Percentiles rank a stretch among this genome's conserved stretches.
Evolutionary conservation across 148 eudicot species (phyloP).

Genomic region (Nyssa sinensis): DNA sequence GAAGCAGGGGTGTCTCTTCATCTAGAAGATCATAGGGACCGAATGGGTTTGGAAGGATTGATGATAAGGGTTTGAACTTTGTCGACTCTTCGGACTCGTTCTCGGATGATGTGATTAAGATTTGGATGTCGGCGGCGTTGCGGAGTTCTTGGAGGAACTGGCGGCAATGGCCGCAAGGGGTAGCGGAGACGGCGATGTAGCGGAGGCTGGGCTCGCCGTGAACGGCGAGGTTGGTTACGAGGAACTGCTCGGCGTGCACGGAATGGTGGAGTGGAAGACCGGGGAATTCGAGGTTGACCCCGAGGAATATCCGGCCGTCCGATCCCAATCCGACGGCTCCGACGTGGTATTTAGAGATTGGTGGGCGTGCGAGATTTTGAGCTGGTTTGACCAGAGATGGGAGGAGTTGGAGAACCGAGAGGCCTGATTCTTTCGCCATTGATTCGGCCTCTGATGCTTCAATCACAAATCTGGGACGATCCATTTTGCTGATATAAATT

Average conservation of each 20-base stretch:
- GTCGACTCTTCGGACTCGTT: neutral
- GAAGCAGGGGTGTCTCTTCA: slow-evolving; percentile 52
- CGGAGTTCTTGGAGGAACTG: slow-evolving; percentile 89
- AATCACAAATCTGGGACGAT: slow-evolving; percentile 49
- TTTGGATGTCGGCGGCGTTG: slow-evolving; percentile 44
- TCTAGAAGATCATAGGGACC: slow-evolving; percentile 68
- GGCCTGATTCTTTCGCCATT: slow-evolving; percentile 40
- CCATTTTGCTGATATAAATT: slow-evolving; percentile 30
- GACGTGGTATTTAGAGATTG: slow-evolving; percentile 68
- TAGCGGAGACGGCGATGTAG: slow-evolving; percentile 68
- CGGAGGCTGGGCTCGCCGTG: slow-evolving; percentile 40
- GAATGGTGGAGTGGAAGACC: slow-evolving; percentile 77
- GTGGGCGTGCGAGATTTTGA: slow-evolving; percentile 52
- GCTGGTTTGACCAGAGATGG: slow-evolving; percentile 55
- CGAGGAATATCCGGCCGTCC: slow-evolving; percentile 81
- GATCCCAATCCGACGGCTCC: slow-evolving; percentile 66
- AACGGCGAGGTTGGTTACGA: slow-evolving; percentile 54
- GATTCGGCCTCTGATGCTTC: slow-evolving; percentile 50
- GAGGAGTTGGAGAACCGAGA: slow-evolving; percentile 55
- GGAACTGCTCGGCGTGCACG: slow-evolving; percentile 90
- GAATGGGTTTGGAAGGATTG: slow-evolving; percentile 55
- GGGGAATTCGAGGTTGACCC: slow-evolving; percentile 82
- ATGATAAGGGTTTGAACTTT: slow-evolving; percentile 34
- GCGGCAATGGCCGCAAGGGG: slow-evolving; percentile 99
- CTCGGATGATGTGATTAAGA: slow-evolving; percentile 35